A percentile compares a stretch with the other conserved stretches of the same genome.
Evolutionary conservation across 2,329 filamentous ascomycete genomes (phyloP).

Genomic region (Lasiodiplodia sp.): DNA sequence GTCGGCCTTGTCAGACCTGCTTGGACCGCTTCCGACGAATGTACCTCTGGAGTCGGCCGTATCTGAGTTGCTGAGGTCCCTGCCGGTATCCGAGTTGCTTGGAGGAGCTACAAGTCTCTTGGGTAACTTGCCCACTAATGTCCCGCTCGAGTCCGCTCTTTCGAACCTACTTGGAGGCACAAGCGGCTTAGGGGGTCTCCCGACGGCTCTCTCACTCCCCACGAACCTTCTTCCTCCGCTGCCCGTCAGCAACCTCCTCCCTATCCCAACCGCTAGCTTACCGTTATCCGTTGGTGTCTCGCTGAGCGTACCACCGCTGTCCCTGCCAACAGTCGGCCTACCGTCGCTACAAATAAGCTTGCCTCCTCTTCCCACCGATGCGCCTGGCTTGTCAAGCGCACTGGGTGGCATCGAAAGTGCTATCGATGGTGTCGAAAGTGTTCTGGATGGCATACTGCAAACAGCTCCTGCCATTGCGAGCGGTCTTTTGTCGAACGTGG

Average conservation of each 20-base stretch:
- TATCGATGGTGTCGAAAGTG: neutral
- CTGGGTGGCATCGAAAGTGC: constrained; percentile 1
- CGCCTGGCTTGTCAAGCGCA: neutral
- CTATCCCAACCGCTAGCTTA: neutral
- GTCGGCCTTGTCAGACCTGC: neutral
- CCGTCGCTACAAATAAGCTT: neutral
- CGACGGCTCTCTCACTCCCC: neutral
- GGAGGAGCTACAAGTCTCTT: neutral
- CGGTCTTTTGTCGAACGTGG: neutral
- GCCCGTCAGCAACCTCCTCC: neutral
- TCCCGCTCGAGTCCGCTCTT: neutral
- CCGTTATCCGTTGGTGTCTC: neutral
- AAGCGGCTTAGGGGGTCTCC: neutral
- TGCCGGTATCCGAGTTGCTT: no score
- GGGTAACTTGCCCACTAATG: neutral
- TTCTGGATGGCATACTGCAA: neutral
- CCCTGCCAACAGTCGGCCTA: neutral
- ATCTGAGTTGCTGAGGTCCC: neutral
- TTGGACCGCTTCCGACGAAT: neutral
- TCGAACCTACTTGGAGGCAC: neutral
- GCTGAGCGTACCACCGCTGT: neutral
- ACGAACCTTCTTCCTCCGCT: neutral
- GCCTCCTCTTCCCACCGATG: neutral
- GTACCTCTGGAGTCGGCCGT: neutral
- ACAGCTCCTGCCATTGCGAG: neutral